These are phyloP conservation scores for Prunella vulgaris DNA, from an alignment of 257 asterid species.

Conservation along the genomic window DNA sequence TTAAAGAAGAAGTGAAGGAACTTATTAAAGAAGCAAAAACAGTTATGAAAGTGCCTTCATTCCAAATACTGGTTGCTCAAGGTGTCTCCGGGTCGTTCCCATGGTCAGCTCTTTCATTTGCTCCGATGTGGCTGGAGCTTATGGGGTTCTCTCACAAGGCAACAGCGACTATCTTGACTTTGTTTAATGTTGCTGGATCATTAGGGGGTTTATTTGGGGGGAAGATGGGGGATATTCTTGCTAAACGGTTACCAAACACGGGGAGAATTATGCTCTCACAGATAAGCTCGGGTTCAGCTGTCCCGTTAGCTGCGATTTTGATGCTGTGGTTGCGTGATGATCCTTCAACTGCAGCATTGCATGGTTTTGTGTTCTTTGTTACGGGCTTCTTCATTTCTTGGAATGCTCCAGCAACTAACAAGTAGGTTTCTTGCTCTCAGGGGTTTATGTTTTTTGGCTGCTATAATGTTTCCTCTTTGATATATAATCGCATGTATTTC, in stretches of 20 bases:
- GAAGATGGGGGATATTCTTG: conserved; percentile 66
- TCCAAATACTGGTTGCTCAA: conserved; percentile 66
- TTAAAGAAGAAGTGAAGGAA: conserved; percentile 42
- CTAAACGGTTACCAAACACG: conserved; percentile 58
- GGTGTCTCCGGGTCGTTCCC: conserved; percentile 82
- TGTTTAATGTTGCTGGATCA: conserved; percentile 59
- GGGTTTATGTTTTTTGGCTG: neutral
- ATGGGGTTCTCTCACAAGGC: conserved; percentile 76
- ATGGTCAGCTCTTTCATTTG: conserved; percentile 69
- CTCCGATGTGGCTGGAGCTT: conserved; percentile 82
- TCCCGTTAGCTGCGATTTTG: conserved; percentile 74
- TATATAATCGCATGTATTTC: neutral
- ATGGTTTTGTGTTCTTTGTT: conserved; percentile 63
- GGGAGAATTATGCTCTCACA: conserved; percentile 78
- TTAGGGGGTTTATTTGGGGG: conserved; percentile 81
- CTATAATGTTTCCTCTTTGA: neutral
- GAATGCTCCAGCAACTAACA: conserved; percentile 89
- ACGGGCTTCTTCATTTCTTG: conserved; percentile 72
- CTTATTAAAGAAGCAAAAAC: conserved; percentile 63
- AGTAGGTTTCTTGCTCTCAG: conserved; percentile 38
- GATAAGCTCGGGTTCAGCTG: conserved; percentile 75
- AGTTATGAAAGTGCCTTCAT: conserved; percentile 56
- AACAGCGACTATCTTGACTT: conserved; percentile 58
- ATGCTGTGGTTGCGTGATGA: conserved; percentile 70
- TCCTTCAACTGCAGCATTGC: conserved; percentile 45